phyloP scores from a whole-genome alignment of 2,329 filamentous ascomycete species.

The Fulvia fulva region DNA sequence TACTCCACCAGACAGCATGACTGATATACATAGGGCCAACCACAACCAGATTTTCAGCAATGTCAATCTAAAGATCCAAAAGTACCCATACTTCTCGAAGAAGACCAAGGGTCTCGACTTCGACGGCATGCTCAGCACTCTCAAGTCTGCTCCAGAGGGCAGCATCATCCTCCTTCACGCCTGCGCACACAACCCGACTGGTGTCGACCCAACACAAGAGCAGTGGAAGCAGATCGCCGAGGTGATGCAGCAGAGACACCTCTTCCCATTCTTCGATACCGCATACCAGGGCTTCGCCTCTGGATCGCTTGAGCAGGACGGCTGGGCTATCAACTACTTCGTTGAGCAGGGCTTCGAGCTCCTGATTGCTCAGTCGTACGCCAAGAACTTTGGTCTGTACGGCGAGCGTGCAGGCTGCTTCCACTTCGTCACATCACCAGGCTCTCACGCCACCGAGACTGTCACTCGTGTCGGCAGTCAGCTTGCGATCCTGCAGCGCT shows the following conservation, averaged over 20 bases:
- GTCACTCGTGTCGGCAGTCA: conserved; percentile 71
- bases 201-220: conserved; percentile 86
- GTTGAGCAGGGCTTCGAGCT: conserved; percentile 80
- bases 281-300: conserved; percentile 98
- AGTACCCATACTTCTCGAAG: conserved; percentile 92
- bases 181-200: conserved; percentile 97
- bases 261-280: conserved; percentile 97
- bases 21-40: conserved; percentile 56
- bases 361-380: conserved; percentile 51
- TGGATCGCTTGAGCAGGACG: conserved; percentile 78
- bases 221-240: conserved; percentile 90
- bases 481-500: conserved; percentile 88
- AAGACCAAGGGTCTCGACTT: conserved; percentile 89
- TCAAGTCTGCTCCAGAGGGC: conserved; percentile 67
- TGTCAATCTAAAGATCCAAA: conserved; percentile 70
- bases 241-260: conserved; percentile 70
- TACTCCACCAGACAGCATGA: no score
- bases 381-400: conserved; percentile 72
- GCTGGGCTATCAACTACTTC: conserved; percentile 91
- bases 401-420: conserved; percentile 95
- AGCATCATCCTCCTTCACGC: conserved; percentile 90
- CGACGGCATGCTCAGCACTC: conserved; percentile 72
- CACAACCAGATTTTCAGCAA: conserved; percentile 98
- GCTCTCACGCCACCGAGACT: conserved; percentile 60
- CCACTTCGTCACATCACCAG: conserved; percentile 80